Evolutionary conservation across 106 monocot species (phyloP).

Genomic region (Allium cepa): DNA sequence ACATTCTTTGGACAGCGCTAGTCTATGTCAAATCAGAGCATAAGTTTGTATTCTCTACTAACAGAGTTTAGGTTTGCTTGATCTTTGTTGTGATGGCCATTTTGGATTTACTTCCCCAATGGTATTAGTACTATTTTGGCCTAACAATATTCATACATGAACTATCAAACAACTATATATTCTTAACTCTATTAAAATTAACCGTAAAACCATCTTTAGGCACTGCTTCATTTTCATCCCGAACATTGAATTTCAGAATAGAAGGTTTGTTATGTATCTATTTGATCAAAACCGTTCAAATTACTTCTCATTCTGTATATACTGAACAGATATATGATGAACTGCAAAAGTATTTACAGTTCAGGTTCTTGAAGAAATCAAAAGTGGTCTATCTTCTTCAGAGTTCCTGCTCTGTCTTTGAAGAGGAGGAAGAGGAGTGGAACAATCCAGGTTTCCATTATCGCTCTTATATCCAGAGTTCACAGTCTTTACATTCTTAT

Average conservation of each 20-base stretch:
- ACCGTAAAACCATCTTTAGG: constrained; percentile 19
- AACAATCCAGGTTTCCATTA: neutral
- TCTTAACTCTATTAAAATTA: constrained; percentile 32
- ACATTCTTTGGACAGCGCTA: too few species aligned
- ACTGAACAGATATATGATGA: too few species aligned
- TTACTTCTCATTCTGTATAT: too few species aligned
- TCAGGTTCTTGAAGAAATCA: neutral
- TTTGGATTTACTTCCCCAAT: too few species aligned
- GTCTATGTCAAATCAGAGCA: too few species aligned
- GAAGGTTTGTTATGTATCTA: constrained; percentile 15
- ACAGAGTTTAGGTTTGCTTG: too few species aligned
- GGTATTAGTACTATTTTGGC: too few species aligned
- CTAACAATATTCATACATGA: too few species aligned
- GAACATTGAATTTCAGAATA: constrained; percentile 32
- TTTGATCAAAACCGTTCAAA: neutral
- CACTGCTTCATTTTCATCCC: constrained; percentile 19
- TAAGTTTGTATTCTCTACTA: too few species aligned
- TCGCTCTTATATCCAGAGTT: neutral
- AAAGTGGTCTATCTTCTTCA: constrained; percentile 1
- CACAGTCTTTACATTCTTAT: neutral
- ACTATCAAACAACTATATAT: too few species aligned
- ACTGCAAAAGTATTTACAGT: too few species aligned
- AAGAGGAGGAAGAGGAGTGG: neutral
- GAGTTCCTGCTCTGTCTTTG: neutral
- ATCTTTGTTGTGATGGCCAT: too few species aligned